Percentiles rank a stretch among this genome's conserved stretches.
Conservation (phyloP, 768 basidiomycete genomes). For the Boletellus emodensis region DNA sequence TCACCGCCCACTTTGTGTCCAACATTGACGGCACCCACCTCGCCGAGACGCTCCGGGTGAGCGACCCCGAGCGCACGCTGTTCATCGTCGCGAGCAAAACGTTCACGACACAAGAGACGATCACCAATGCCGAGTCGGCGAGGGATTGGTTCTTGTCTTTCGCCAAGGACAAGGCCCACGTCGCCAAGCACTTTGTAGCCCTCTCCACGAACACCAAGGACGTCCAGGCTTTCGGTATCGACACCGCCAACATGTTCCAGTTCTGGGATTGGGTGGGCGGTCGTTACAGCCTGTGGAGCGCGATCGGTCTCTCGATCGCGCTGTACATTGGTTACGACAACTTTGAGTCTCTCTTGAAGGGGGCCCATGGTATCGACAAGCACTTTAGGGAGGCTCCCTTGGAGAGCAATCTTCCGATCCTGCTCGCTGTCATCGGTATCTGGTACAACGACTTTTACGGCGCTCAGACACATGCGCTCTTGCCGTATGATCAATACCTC, state of each 20-base stretch:
- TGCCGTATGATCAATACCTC: slow-evolving; percentile 98
- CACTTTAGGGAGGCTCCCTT: slow-evolving; percentile 89
- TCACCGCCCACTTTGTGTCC: slow-evolving; percentile 85
- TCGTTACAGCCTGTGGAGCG: slow-evolving; percentile 97
- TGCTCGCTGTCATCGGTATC: slow-evolving; percentile 84
- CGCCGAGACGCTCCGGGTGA: slow-evolving; percentile 76
- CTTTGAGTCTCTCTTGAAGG: slow-evolving; percentile 84
- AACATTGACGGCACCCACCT: slow-evolving; percentile 99
- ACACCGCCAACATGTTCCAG: slow-evolving; percentile 92
- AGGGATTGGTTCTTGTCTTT: slow-evolving; percentile 87
- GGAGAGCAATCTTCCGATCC: slow-evolving; percentile 87
- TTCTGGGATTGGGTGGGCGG: slow-evolving; percentile 99
- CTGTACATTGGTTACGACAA: slow-evolving; percentile 91
- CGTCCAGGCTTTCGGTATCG: slow-evolving; percentile 91
- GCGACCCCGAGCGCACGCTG: slow-evolving; percentile 88
- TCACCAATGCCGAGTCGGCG: slow-evolving; percentile 95
- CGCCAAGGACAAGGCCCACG: slow-evolving; percentile 85
- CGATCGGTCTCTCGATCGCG: slow-evolving; percentile 94
- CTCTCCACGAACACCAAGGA: slow-evolving; percentile 94
- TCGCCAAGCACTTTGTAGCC: slow-evolving; percentile 98
- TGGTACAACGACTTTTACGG: slow-evolving; percentile 99
- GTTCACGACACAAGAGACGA: slow-evolving; percentile 99
- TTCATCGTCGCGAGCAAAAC: slow-evolving; percentile 99
- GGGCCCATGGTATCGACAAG: slow-evolving; percentile 96
- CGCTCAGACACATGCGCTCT: slow-evolving; percentile 89